Evolutionary conservation across 2,329 filamentous ascomycete species (phyloP).

Genomic region (Trichophyton rubrum): DNA sequence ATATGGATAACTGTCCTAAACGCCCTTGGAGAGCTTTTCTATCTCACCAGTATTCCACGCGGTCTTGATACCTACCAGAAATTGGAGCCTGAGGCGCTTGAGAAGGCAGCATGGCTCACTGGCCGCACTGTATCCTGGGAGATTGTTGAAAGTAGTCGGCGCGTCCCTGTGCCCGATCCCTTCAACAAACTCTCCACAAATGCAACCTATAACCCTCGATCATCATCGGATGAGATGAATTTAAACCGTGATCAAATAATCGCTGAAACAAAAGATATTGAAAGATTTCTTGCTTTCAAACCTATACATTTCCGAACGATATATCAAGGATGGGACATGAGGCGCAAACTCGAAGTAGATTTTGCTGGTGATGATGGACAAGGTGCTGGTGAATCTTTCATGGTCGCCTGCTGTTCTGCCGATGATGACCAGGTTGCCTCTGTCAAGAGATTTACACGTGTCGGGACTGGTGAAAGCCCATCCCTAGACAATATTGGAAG

Average conservation of each 20-base stretch:
- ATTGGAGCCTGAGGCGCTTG: constrained; percentile 40
- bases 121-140: constrained; percentile 73
- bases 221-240: constrained; percentile 60
- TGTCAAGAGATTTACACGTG: constrained; percentile 48
- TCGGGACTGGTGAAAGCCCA: constrained; percentile 27
- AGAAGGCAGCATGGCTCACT: constrained; percentile 63
- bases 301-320: constrained; percentile 66
- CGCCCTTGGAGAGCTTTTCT: constrained; percentile 82
- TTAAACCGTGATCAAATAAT: constrained; percentile 57
- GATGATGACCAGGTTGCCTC: constrained; percentile 44
- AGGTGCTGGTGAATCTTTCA: constrained; percentile 61
- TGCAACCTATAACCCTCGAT: constrained; percentile 68
- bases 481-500: constrained; percentile 14
- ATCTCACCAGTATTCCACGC: constrained; percentile 58
- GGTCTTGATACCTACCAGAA: constrained; percentile 39
- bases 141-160: constrained; percentile 63
- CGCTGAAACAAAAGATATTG: constrained; percentile 70
- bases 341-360: constrained; percentile 69
- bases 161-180: constrained; percentile 58
- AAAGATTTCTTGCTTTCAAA: constrained; percentile 57
- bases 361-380: constrained; percentile 71
- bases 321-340: constrained; percentile 88
- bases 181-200: constrained; percentile 55
- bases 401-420: constrained; percentile 62
- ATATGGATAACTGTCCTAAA: constrained; percentile 92